Base-by-base conservation (phyloP, 2,329 filamentous ascomycete genomes). In the Thyridium curvatum region DNA sequence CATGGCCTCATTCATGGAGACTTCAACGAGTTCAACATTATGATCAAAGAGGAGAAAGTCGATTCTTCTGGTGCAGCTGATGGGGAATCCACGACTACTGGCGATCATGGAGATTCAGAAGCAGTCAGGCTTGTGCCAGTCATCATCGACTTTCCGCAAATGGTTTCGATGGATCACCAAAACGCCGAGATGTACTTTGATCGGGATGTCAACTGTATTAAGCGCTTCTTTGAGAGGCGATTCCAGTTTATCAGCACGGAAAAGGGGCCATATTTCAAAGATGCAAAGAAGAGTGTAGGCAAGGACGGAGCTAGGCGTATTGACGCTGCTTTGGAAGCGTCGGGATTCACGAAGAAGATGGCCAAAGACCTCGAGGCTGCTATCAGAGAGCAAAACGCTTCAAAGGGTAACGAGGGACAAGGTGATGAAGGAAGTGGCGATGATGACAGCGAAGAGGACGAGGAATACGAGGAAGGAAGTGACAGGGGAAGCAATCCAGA, bases 181-280 rank as follows among this genome's bases (percentile, higher is more conserved):
- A 96, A 98, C 54, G 94, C 93, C 14, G 85, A 95, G 56, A 94
- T 90, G 77, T 97, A 98, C 64, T 98, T 98, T 60, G 86, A 97
- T 58, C 82, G 93, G 46, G 93, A 98, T 52, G 90, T 98, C 12
- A 81, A 86, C 46, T 98, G 94, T 62, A 84, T 98, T 53, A 97
- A 96, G 66, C 80, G 86, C 26, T 98, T 94, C 61, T 98, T 98
- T 56, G 74, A 86, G 55, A 75, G 90, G 16, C 79, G 88, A 21
- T 98, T 95, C 61, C 82, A 88, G 49, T 98, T 97, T 57, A 80
- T 80, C 3, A 84, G 82, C 56, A 84, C 90, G 30, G 79, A 84
- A 45, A 79, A 82, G 0, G 94, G 93, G 0, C 94, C 93, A 0
- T 87, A 85, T 59, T 96, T 89, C 64, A 78, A 79, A 36, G 84